Conservation (phyloP, 306 rosid species). For the Sphenostylis stenocarpa region DNA sequence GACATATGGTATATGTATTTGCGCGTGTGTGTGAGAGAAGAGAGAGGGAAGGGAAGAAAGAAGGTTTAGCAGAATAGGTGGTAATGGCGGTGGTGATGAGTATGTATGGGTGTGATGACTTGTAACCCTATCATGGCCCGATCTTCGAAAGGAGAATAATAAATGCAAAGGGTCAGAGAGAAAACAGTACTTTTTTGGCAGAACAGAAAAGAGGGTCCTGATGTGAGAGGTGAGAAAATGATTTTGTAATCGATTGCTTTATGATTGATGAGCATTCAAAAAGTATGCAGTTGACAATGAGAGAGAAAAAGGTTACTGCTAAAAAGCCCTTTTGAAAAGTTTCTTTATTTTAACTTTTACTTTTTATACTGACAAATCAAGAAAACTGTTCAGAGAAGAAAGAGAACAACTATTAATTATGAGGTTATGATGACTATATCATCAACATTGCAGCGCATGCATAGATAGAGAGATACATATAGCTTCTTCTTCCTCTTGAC, state of each 20-base stretch:
- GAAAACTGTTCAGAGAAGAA: conserved; percentile 35
- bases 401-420: conserved; percentile 39
- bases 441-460: conserved; percentile 35
- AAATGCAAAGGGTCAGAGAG: conserved; percentile 57
- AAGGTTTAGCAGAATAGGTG: not conserved
- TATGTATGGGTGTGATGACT: not conserved
- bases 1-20: conserved; percentile 37
- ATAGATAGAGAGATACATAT: not conserved
- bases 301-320: not conserved
- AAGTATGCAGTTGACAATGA: conserved; percentile 22
- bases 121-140: conserved; percentile 35
- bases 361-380: conserved; percentile 39
- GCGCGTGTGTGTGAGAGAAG: conserved; percentile 9
- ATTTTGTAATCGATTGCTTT: conserved; percentile 95
- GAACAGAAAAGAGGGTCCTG: conserved; percentile 52
- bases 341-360: conserved; percentile 26
- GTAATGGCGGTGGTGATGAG: not conserved
- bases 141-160: conserved; percentile 48
- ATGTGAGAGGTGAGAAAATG: conserved; percentile 71
- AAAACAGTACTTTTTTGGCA: conserved; percentile 61
- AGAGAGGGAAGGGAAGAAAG: not conserved
- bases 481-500: conserved; percentile 11
- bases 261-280: conserved; percentile 60
- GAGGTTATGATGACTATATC: conserved; percentile 43
- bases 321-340: conserved; percentile 2